Evolutionary conservation across 2,329 filamentous ascomycete species (phyloP), one percentile per base, ranked within the genome.

Genomic region (Ascochyta pisi): DNA sequence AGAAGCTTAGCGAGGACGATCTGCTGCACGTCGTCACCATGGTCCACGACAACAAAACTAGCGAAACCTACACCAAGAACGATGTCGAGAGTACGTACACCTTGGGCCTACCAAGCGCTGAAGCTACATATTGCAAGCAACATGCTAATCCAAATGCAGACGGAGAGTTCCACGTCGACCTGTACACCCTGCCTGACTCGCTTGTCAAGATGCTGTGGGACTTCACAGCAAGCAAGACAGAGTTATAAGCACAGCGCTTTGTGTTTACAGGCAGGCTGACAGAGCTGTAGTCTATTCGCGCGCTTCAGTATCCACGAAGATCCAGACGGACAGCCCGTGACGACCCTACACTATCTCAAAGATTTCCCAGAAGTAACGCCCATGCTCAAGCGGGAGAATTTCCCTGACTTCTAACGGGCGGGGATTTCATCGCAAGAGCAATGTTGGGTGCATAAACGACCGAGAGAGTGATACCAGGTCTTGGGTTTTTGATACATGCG

Each of bases 131-230:
- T 22, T 10, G 8, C 4, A 2, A 24, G 4, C 9, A 16, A 27
- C 12, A 23, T 52, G 43, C 65, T 74, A 56, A 71, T 68, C 45
- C 43, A 45, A n/a, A 70, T 15, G 38, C 39, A 91, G 92, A 93
- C 71, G 95, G 95, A 71, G 95, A 99, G 79, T 99, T 99, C 80
- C 95, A 96, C 58, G 94, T 99, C 66, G 95, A 99, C 73, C 84
- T 99, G 55, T 98, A 96, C 80, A 98, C 95, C n/a, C 86, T 99
- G 62, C 93, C 95, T 1, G 95, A 98, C 64, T 79, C 81, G 26
- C 83, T 98, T 34, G 89, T 95, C 73, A 96, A 95, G 77, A 92
- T 92, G 86, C 87, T 99, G 57, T 98, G 94, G 94, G 94, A 97
- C 59, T 96, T 95, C 73, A 86, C 86, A 38, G 62, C 71, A 15